Conservation (phyloP, 495 filamentous ascomycete species). For the Cenococcum geophilum region DNA sequence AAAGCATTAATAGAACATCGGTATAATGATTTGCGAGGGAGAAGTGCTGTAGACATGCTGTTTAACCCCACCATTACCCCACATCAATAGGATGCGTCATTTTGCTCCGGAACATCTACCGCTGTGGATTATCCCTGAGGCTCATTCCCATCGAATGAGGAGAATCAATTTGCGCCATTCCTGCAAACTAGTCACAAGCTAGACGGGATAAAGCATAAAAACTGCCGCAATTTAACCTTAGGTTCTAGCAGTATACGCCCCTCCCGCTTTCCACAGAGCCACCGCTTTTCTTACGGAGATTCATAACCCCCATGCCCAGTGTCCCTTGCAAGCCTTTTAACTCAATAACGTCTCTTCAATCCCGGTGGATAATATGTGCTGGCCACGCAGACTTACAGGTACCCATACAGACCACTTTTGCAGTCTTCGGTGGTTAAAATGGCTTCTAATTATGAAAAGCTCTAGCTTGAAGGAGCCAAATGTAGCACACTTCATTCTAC, state of each 20-base stretch:
- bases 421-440: too few species aligned
- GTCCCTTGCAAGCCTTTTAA: background rate
- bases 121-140: background rate
- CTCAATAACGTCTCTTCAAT: background rate
- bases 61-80: background rate
- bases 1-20: background rate
- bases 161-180: background rate
- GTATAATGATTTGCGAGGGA: background rate
- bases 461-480: too few species aligned
- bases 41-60: background rate
- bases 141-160: background rate
- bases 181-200: background rate
- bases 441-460: too few species aligned
- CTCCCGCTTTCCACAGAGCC: background rate
- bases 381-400: too few species aligned
- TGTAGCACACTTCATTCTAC: too few species aligned
- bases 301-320: background rate
- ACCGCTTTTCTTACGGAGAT: background rate
- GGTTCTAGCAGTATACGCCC: background rate
- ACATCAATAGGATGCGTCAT: background rate
- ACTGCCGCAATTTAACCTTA: background rate
- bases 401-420: too few species aligned
- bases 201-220: background rate
- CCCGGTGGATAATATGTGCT: too few species aligned
- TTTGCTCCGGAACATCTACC: background rate